Evolutionary conservation across 208 protist species (phyloP).

Genomic region (Leishmania guyanensis): DNA sequence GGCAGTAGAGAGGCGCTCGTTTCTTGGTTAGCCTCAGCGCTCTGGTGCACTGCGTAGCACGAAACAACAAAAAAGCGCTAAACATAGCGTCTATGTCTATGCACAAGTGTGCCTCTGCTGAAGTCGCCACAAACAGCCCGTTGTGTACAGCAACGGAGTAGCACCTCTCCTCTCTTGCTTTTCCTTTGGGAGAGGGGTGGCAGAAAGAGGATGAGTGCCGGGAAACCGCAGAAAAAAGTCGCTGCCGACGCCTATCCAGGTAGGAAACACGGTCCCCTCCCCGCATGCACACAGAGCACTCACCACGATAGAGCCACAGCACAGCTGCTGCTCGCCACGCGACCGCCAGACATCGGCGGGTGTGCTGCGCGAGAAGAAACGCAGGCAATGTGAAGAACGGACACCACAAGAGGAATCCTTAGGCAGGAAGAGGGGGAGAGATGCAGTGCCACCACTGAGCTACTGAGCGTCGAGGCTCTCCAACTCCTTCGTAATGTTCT

Average conservation of each 20-base stretch:
- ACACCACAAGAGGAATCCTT: constrained; percentile 11
- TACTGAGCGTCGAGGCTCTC: constrained; percentile 47
- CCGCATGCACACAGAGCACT: not conserved
- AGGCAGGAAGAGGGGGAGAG: no score
- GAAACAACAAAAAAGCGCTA: not conserved
- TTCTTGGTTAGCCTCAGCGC: no score
- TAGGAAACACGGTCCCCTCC: not conserved
- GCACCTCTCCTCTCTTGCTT: not conserved
- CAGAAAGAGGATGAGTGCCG: not conserved
- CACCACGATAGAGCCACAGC: not conserved
- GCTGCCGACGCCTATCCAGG: not conserved
- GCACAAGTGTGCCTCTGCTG: not conserved
- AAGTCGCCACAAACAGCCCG: not conserved
- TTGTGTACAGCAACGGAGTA: not conserved
- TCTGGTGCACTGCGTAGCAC: not conserved
- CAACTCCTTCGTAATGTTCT: constrained; percentile 78
- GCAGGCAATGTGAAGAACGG: not conserved
- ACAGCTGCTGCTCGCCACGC: not conserved
- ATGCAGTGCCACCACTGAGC: not conserved
- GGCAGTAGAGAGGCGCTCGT: not conserved
- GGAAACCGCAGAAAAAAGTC: not conserved
- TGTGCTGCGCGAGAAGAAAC: not conserved
- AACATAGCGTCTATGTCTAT: not conserved
- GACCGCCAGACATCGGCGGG: not conserved
- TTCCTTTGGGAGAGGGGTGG: not conserved